Percentiles rank a stretch among this genome's conserved stretches.
Evolutionary conservation across 176 grass and related monocot genomes (phyloP).

Genomic region (Oryza glaberrima): DNA sequence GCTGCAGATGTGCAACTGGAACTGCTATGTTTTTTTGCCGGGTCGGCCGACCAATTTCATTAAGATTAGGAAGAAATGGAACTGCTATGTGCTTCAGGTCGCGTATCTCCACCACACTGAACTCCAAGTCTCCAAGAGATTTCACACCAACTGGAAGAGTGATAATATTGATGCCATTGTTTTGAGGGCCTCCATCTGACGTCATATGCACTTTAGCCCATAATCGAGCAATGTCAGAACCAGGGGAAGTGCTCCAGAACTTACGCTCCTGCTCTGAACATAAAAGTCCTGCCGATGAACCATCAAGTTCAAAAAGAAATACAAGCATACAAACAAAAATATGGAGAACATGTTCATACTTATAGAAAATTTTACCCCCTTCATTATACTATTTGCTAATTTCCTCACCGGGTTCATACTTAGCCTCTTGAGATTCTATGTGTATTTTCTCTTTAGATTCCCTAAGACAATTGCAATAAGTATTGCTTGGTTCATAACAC

Average conservation of each 20-base stretch:
- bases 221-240: slow-evolving; percentile 74
- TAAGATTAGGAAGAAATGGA: too few relatives aligned
- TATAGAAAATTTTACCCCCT: slow-evolving; percentile 38
- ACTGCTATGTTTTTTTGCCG: not conserved
- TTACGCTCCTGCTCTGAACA: slow-evolving; percentile 53
- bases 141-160: slow-evolving; percentile 88
- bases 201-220: slow-evolving; percentile 72
- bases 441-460: slow-evolving; percentile 34
- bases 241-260: slow-evolving; percentile 63
- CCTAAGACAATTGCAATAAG: slow-evolving; percentile 44
- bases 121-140: slow-evolving; percentile 31
- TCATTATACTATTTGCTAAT: slow-evolving; percentile 12
- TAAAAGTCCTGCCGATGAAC: slow-evolving; percentile 41
- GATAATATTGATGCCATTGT: slow-evolving; percentile 53
- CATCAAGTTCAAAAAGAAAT: slow-evolving; percentile 31
- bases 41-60: too few relatives aligned
- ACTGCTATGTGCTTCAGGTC: slow-evolving; percentile 27
- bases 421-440: slow-evolving; percentile 38
- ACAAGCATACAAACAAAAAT: not conserved
- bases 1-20: slow-evolving; percentile 29
- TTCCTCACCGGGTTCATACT: slow-evolving; percentile 36
- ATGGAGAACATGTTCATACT: not conserved
- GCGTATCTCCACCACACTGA: slow-evolving; percentile 29
- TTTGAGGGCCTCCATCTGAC: slow-evolving; percentile 45
- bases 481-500: slow-evolving; percentile 15